Evolutionary conservation across 2,329 filamentous ascomycete genomes (phyloP).

Genomic region (Pyricularia sp.): DNA sequence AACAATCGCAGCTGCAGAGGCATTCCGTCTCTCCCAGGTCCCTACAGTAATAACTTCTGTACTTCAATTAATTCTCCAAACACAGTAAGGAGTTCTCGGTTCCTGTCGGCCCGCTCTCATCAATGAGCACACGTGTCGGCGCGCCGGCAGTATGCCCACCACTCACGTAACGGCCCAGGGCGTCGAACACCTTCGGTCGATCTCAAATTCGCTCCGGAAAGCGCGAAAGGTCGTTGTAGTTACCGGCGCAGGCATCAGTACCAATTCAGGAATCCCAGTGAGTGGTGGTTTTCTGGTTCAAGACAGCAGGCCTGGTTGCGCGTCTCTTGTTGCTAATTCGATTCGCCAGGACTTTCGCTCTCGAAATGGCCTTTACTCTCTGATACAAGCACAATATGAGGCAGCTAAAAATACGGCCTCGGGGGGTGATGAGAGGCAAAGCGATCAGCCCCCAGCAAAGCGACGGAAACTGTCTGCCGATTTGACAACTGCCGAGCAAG

Average conservation of each 20-base stretch:
- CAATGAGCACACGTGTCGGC: background rate
- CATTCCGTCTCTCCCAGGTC: background rate
- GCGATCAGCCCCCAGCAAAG: conserved; percentile 17
- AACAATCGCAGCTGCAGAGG: background rate
- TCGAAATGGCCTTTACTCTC: conserved; percentile 61
- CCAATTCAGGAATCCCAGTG: conserved; percentile 68
- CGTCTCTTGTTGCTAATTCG: conserved; percentile 9
- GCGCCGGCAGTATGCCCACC: conserved; percentile 42
- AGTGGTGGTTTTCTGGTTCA: conserved; percentile 15
- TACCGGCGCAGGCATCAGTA: conserved; percentile 66
- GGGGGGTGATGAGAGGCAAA: background rate
- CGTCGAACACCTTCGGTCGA: conserved; percentile 47
- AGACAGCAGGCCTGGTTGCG: background rate
- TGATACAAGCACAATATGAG: conserved; percentile 61
- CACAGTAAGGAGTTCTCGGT: background rate
- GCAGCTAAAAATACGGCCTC: conserved; percentile 22
- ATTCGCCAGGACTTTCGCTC: conserved; percentile 56
- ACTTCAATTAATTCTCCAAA: background rate
- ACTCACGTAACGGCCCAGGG: conserved; percentile 43
- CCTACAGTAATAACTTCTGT: background rate
- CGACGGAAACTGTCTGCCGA: conserved; percentile 22
- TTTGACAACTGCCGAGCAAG: conserved; percentile 7
- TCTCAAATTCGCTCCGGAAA: conserved; percentile 55
- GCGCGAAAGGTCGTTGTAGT: conserved; percentile 62
- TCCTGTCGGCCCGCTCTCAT: background rate